Evolutionary conservation across 2,329 filamentous ascomycete genomes (phyloP), one percentile per base, ranked within the genome.

Genomic region (Epichloe hybrida): DNA sequence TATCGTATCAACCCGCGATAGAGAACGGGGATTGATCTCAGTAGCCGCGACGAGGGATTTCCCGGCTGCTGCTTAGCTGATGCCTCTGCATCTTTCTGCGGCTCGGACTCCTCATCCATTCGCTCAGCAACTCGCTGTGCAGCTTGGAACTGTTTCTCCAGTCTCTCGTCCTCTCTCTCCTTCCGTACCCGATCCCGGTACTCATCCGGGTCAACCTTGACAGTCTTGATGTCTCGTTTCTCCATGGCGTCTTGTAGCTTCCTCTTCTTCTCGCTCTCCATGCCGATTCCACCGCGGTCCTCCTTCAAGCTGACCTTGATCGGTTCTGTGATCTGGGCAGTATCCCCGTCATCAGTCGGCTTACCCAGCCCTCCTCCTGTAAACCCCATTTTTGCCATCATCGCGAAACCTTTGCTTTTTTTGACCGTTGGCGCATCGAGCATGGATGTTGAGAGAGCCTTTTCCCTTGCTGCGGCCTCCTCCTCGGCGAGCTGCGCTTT

Each of bases 341-440:
- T 60, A n/a, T 62, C 54, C 27, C 69, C 67, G 8, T 69, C 69
- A n/a, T 73, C 71, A 58, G 77, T 80, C 55, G 64, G 64, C 50
- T 66, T 69, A 1, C 93, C 93, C 3, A 97, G 72, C 0, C 81
- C 76, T 37, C 80, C 81, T 23, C 90, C 89, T 52, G 81, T 84
- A 70, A 94, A 98, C 1, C 93, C 93, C 75, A 98, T 87, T 67
- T 88, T 91, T 21, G 88, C 84, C 90, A 98, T 95, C 88, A 98
- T 96, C 56, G 87, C 81, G 54, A 94, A 80, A 1, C 91, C 93
- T 64, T 96, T 97, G 70, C 83, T 94, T 59, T 27, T 76, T 47
- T 79, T 75, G 15, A 76, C 70, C 15, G 66, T 66, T 5, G 72
- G 66, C 39, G 69, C 64, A 20, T 82, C 77, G 6, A 95, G 72